Evolutionary conservation across 306 rosid species (phyloP), one percentile per base, ranked within the genome.

Genomic region (Pyrus bretschneideri): DNA sequence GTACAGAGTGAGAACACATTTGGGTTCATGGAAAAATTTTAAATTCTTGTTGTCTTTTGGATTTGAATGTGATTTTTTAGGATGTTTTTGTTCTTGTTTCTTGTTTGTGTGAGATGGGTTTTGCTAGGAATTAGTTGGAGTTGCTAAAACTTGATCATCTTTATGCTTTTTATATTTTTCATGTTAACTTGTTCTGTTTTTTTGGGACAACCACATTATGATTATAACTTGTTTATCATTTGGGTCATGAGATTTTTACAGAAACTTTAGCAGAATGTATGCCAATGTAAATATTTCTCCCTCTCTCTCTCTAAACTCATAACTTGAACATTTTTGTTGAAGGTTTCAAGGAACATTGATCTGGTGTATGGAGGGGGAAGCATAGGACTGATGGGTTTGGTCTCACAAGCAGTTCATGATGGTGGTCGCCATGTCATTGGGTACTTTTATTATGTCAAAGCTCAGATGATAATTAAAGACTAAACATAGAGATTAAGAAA

Each of bases 351-450:
- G 84, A 90, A 92, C 87, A 92, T 94, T 88, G 97, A 94, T 89
- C 88, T 94, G 80, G 98, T 92, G 14, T 94, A 94, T 81, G 98
- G 98, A 81, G 98, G 98, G 46, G 97, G 98, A 83, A 94, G 98
- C 94, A 90, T 94, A 84, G 98, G 98, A 11, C 87, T 94, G 22
- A 94, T 94, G 98, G 98, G 98, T 72, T 85, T 94, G 86, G 93
- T 94, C 73, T 94, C 98, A 57, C 98, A 94, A 90, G 98, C 98
- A 65, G 98, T 94, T 87, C 97, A 92, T 91, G 90, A 94, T 86
- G 98, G 98, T 54, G 98, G 97, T 79, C 87, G 97, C 54, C 98
- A 94, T 89, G 97, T 94, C 72, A 89, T 94, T 79, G 98, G 98
- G 98, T 92, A 86, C 61, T 64, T 3, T 7, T 72, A 76, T 59